These are phyloP conservation scores for Yamadazyma olivae DNA, from an alignment of 805 yeast species.

Conservation along the genomic window DNA sequence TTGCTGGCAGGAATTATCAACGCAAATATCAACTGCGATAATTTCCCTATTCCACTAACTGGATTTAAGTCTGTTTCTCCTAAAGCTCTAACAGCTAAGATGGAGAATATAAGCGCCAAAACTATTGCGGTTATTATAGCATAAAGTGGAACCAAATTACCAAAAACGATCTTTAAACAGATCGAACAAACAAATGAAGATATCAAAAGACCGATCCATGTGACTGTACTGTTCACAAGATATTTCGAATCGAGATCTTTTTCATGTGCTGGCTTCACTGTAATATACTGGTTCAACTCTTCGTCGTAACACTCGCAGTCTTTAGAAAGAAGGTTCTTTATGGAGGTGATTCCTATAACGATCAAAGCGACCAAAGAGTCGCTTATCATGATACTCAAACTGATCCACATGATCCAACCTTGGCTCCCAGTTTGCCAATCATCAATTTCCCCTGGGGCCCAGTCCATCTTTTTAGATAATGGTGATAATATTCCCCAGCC, in stretches of 20 bases:
- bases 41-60: conserved; percentile 92
- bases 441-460: conserved; percentile 89
- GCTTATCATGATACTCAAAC: conserved; percentile 89
- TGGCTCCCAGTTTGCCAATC: conserved; percentile 95
- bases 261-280: not conserved
- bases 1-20: conserved; percentile 67
- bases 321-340: conserved; percentile 8
- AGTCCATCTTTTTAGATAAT: conserved; percentile 58
- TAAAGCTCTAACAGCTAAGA: conserved; percentile 87
- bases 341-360: conserved; percentile 52
- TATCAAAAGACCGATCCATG: conserved; percentile 56
- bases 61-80: conserved; percentile 98
- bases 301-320: not conserved
- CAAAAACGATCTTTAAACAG: conserved; percentile 67
- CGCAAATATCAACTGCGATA: conserved; percentile 88
- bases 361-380: conserved; percentile 82
- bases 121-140: conserved; percentile 66
- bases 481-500: conserved; percentile 97
- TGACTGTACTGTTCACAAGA: conserved; percentile 49
- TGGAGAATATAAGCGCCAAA: conserved; percentile 74
- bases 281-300: not conserved
- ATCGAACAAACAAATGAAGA: conserved; percentile 69
- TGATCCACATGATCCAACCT: conserved; percentile 96
- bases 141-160: conserved; percentile 65
- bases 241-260: conserved; percentile 22